Conservation (phyloP, 495 filamentous ascomycete genomes). For the Neurospora sp. region DNA sequence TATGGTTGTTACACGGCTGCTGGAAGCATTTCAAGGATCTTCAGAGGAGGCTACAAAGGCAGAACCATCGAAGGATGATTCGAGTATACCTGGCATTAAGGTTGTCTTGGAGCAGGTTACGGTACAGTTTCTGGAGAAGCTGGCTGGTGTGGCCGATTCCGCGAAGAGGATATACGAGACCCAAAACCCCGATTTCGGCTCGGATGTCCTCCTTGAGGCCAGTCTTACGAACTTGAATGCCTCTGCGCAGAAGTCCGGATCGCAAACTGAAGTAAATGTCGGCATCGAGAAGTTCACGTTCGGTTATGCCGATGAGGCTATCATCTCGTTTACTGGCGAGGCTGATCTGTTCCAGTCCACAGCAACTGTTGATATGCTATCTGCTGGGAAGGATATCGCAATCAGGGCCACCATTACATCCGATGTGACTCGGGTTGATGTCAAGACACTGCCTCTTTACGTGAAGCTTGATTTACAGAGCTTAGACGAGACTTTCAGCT, state of each 20-base stretch:
- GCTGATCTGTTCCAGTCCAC: constrained; percentile 63
- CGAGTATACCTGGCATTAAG: constrained; percentile 33
- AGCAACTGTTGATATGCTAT: constrained; percentile 21
- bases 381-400: constrained; percentile 54
- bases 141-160: constrained; percentile 37
- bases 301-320: constrained; percentile 60
- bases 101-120: constrained; percentile 45
- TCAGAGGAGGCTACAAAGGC: constrained; percentile 15
- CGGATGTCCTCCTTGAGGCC: constrained; percentile 41
- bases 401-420: constrained; percentile 46
- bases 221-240: constrained; percentile 36
- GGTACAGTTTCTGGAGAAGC: constrained; percentile 54
- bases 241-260: constrained; percentile 20
- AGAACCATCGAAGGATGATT: constrained; percentile 9
- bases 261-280: constrained; percentile 31
- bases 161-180: constrained; percentile 26
- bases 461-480: constrained; percentile 68
- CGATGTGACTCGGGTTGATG: constrained; percentile 46
- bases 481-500: constrained; percentile 76
- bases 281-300: constrained; percentile 58
- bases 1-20: constrained; percentile 47
- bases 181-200: constrained; percentile 17
- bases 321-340: constrained; percentile 62
- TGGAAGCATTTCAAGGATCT: constrained; percentile 31
- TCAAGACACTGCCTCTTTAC: constrained; percentile 74